Percentiles rank a stretch among this genome's conserved stretches.
Conservation (phyloP, 768 basidiomycete genomes). For the Boletellus ananiceps region DNA sequence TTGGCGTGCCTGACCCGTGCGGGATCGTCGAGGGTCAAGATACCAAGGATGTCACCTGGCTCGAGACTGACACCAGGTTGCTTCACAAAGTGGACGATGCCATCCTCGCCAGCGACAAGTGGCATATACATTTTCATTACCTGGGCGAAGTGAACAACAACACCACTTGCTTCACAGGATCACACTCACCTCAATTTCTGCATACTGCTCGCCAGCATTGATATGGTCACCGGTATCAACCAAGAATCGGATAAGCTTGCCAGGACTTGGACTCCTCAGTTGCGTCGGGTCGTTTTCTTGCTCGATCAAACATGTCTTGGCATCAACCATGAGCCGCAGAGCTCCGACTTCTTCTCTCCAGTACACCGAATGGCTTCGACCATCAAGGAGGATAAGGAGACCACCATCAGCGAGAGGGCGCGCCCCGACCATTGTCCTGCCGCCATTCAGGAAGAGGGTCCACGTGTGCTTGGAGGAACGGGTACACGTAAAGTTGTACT, state of each 20-base stretch:
- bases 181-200: conserved; percentile 84
- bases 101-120: conserved; percentile 89
- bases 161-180: background rate
- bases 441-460: conserved; percentile 96
- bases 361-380: conserved; percentile 94
- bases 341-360: conserved; percentile 98
- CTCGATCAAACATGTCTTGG: conserved; percentile 97
- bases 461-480: conserved; percentile 85
- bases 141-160: conserved; percentile 31
- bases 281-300: conserved; percentile 99
- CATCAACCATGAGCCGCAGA: conserved; percentile 86
- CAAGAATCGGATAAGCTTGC: conserved; percentile 91
- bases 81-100: conserved; percentile 92
- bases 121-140: conserved; percentile 99
- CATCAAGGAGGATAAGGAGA: conserved; percentile 85
- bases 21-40: conserved; percentile 93
- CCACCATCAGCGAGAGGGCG: conserved; percentile 94
- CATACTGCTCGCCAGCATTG: conserved; percentile 94
- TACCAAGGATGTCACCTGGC: conserved; percentile 96
- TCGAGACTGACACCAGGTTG: conserved; percentile 96
- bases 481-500: conserved; percentile 94
- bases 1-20: conserved; percentile 96
- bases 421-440: conserved; percentile 86
- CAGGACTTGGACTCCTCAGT: conserved; percentile 91
- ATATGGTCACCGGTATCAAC: conserved; percentile 97